Evolutionary conservation across 169 alveolate species (phyloP).

Genomic region (Perkinsus chesapeaki): DNA sequence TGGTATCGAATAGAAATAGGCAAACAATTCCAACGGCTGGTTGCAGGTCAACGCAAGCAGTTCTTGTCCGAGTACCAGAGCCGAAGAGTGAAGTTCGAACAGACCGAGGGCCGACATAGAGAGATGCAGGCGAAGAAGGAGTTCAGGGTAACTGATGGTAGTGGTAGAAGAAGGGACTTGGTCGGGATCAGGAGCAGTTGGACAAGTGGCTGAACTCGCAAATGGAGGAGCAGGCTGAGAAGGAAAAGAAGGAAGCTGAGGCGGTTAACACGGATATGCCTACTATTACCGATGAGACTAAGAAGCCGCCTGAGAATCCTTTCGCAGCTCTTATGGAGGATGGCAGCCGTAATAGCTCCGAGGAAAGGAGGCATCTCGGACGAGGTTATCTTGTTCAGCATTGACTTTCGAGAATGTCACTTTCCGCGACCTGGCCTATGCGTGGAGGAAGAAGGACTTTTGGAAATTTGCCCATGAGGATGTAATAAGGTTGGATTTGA

Average conservation of each 20-base stretch:
- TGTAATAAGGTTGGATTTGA: too few species aligned
- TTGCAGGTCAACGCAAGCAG: not conserved
- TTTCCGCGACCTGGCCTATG: not conserved
- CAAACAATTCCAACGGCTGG: not conserved
- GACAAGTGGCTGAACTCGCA: not conserved
- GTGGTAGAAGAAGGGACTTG: not conserved
- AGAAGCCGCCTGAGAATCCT: not conserved
- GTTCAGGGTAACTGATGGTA: not conserved
- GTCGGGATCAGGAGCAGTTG: not conserved
- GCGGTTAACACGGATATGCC: not conserved
- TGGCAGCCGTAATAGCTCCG: not conserved
- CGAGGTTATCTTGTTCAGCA: not conserved
- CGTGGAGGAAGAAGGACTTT: not conserved
- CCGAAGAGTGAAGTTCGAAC: not conserved
- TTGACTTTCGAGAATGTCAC: not conserved
- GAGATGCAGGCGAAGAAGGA: not conserved
- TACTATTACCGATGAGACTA: not conserved
- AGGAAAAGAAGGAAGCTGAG: not conserved
- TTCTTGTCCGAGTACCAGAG: not conserved
- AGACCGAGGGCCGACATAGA: not conserved
- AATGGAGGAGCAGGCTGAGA: not conserved
- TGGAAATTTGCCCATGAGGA: not conserved
- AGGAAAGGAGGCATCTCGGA: not conserved
- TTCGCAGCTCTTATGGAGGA: not conserved
- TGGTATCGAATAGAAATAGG: not conserved